A percentile compares a stretch with the other conserved stretches of the same genome.
Conservation (phyloP, 2,329 filamentous ascomycete genomes). For the Penicillium capsulatum region DNA sequence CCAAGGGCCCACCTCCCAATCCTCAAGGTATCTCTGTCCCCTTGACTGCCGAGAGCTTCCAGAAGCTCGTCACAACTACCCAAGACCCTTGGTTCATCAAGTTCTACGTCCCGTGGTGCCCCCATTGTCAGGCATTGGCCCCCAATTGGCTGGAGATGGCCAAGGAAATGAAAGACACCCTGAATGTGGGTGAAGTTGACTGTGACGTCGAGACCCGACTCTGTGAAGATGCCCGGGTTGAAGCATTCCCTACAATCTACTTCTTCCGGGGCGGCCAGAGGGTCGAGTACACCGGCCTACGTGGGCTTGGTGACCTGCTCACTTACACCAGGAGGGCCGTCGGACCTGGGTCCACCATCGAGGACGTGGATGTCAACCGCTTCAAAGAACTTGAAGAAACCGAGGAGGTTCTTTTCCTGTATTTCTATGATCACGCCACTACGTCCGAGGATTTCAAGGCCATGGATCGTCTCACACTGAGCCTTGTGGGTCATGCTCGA, state of each 20-base stretch:
- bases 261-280: constrained; percentile 91
- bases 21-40: constrained; percentile 68
- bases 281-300: constrained; percentile 86
- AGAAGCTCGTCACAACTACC: constrained; percentile 76
- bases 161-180: constrained; percentile 80
- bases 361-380: constrained; percentile 69
- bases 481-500: constrained; percentile 84
- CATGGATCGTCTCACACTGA: constrained; percentile 78
- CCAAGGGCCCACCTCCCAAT: constrained; percentile 61
- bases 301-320: constrained; percentile 85
- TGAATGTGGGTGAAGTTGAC: constrained; percentile 95
- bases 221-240: constrained; percentile 84
- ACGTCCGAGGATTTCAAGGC: constrained; percentile 88
- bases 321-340: constrained; percentile 82
- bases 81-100: constrained; percentile 97
- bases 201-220: constrained; percentile 79
- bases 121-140: constrained; percentile 88
- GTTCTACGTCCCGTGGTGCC: constrained; percentile 97
- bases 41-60: constrained; percentile 80
- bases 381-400: constrained; percentile 84
- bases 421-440: constrained; percentile 96
- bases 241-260: constrained; percentile 80
- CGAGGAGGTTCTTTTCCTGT: constrained; percentile 93
- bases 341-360: constrained; percentile 69
- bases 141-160: constrained; percentile 86